Base-by-base conservation (phyloP, 345 rosid species). In the Kernera saxatilis region DNA sequence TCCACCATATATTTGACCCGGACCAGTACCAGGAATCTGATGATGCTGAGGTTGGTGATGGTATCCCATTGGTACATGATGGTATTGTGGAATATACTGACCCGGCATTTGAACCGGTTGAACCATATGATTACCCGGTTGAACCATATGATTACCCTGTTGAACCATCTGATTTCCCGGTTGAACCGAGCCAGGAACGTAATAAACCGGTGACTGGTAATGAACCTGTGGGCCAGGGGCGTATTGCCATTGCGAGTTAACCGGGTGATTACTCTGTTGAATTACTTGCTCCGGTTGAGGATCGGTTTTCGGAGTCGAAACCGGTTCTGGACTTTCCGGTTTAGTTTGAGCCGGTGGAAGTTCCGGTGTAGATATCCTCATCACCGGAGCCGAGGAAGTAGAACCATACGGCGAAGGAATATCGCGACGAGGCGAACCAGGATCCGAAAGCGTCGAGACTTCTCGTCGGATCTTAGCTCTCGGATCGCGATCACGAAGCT, bases 351-450 rank as follows among this genome's bases (percentile, higher is more conserved):
- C 87, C 1, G 92, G 91, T 17, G 86, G 87, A 50, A 91, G 90
- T 56, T 91, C 91, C 21, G 89, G 96, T 60, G 87, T 80, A 14
- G 88, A 61, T 13, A 88, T 77, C 4, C 72, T 17, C 56, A 66
- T 63, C 18, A 74, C 83, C 0, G 88, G 79, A 63, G 83, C 86
- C 0, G 96, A 88, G 11, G 90, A 87, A 0, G 89, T 84, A 0
- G 97, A 90, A 67, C 83, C 83, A 70, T 79, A 91, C 36, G 90
- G 88, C 3, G 94, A 87, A 19, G 92, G 83, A 66, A 86, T 64
- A 30, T 83, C 84, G 6, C 90, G 93, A 49, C 85, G 90, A 1
- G 93, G 98, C 11, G 98, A 91, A 62, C 97, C 98, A 22, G 96
- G 93, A 64, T 91, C 97, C 32, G 96, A 88, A 13, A 83, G 79